Base-by-base conservation (phyloP, 805 yeast genomes). In the Lachancea sp. region DNA sequence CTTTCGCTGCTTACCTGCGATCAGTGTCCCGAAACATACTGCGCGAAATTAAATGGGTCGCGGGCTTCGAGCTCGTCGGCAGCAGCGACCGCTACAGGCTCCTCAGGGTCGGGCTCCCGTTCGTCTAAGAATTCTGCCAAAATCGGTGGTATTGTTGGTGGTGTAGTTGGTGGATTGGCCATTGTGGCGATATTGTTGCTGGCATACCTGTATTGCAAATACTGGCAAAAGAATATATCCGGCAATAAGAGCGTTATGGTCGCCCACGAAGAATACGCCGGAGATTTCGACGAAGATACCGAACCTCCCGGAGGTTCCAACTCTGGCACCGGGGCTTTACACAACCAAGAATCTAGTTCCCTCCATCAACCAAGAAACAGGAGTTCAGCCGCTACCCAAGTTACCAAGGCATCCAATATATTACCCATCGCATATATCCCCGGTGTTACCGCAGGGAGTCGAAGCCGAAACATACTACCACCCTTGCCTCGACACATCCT, bases 361-460 rank as follows among this genome's bases (percentile, higher is more conserved):
- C 18, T 28, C 6, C 29, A 34, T 25, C 38, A 26, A 16, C 23
- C 47, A 11, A 49, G 55, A 5, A 48, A 57, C 38, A 46, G 63
- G 64, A 51, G 64, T 34, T 48, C 68, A 23, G 83, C 89, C 7
- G 74, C 83, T 22, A 75, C 88, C 5, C 75, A 80, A 11, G 69
- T 80, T 35, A 80, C 92, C 8, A 77, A 82, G 51, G 94, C 94
- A 3, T 83, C 95, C 11, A 88, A 89, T 60, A 79, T 89, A 48
- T 73, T 89, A 45, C 96, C 96, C 15, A 82, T 90, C 42, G 95
- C 95, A 2, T 89, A 88, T 57, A 85, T 89, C 45, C 97, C 97
- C 0, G 97, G 97, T 26, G 96, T 88, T 33, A 84, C 88, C 4
- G 76, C 78, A 17, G 68, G 81, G 19, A 33, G 36, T 20, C 38